Evolutionary conservation across 1,284 basidiomycete species (phyloP).

Genomic region (Cutaneotrichosporon sp.): DNA sequence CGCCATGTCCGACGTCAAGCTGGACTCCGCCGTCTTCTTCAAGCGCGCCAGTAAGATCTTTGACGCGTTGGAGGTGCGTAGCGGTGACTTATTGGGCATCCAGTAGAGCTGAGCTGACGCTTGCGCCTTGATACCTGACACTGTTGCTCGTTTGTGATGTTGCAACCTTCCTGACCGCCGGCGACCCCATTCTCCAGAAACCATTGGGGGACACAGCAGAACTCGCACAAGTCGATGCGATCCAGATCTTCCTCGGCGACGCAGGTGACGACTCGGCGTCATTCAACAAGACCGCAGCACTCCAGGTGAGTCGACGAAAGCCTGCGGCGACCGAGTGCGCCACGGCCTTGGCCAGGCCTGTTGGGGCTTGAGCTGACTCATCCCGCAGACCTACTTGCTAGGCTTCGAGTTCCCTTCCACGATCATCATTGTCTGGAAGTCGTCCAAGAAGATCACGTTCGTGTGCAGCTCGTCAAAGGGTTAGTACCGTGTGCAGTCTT

Average conservation of each 20-base stretch:
- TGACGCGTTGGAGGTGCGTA: slow-evolving; percentile 70
- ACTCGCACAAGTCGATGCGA: slow-evolving; percentile 58
- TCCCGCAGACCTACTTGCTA: slow-evolving; percentile 81
- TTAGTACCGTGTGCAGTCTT: slow-evolving; percentile 47
- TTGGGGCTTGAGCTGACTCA: neutral
- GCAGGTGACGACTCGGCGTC: slow-evolving; percentile 78
- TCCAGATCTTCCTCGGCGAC: slow-evolving; percentile 79
- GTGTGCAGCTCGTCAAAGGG: slow-evolving; percentile 89
- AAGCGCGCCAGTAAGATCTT: slow-evolving; percentile 67
- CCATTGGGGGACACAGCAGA: slow-evolving; percentile 65
- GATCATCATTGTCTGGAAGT: slow-evolving; percentile 69
- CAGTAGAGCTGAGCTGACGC: slow-evolving; percentile 3
- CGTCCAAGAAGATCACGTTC: slow-evolving; percentile 65
- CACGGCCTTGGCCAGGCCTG: too few species aligned
- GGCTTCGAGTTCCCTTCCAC: slow-evolving; percentile 98
- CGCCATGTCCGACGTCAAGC: slow-evolving; percentile 56
- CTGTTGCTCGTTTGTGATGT: neutral
- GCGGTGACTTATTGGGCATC: too few species aligned
- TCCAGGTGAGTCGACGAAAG: slow-evolving; percentile 66
- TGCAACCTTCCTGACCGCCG: slow-evolving; percentile 8
- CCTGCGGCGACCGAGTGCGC: neutral
- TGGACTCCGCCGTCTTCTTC: slow-evolving; percentile 62
- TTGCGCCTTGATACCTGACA: neutral
- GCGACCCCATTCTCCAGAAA: slow-evolving; percentile 55
- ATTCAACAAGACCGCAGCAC: slow-evolving; percentile 80